These are phyloP conservation scores for Rhododendron henanense DNA, from an alignment of 148 eudicot species.

Conservation along the genomic window DNA sequence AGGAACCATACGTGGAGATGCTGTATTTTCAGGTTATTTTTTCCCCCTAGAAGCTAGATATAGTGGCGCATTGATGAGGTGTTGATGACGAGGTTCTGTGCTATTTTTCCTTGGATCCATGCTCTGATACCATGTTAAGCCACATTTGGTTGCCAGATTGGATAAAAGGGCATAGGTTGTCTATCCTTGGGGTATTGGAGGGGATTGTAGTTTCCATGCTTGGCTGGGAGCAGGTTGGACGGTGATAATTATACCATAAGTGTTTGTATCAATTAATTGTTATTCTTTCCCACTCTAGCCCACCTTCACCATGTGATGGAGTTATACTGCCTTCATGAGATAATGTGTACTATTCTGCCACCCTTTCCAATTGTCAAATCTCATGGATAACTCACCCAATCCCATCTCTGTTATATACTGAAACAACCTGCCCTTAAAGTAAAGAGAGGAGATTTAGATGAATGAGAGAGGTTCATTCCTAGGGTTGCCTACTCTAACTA, in stretches of 20 bases:
- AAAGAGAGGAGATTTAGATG: not conserved
- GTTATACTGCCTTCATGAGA: not conserved
- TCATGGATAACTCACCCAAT: not conserved
- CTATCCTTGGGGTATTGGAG: not conserved
- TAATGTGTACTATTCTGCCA: not conserved
- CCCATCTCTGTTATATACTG: not conserved
- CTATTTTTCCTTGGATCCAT: not conserved
- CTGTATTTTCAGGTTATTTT: conserved; percentile 70
- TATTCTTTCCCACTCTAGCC: not conserved
- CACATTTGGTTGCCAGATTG: not conserved
- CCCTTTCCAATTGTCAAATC: not conserved
- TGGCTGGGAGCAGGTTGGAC: not conserved
- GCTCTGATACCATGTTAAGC: not conserved
- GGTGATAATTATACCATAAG: not conserved
- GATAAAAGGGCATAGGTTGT: not conserved
- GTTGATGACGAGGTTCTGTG: not conserved
- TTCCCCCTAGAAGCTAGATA: not conserved
- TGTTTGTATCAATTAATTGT: not conserved
- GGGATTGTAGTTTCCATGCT: not conserved
- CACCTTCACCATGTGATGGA: not conserved
- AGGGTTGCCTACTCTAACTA: not conserved
- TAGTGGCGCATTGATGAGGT: not conserved
- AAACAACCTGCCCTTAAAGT: not conserved
- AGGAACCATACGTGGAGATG: conserved; percentile 75
- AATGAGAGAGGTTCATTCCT: not conserved